These are phyloP conservation scores for Lentinula sp. DNA, from an alignment of 768 basidiomycete species.

Conservation along the genomic window DNA sequence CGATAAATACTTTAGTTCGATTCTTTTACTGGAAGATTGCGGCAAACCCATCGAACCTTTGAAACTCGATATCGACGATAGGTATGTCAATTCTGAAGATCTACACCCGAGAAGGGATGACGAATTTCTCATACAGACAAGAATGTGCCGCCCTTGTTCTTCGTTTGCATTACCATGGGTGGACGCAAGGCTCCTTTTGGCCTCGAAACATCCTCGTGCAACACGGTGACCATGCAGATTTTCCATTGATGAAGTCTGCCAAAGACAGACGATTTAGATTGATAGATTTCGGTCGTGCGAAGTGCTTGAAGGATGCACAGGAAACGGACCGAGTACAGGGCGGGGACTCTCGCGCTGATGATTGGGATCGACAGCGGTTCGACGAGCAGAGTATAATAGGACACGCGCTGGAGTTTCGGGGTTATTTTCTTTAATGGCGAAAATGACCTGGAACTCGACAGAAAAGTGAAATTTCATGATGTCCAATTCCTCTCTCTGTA, in stretches of 20 bases:
- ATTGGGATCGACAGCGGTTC: neutral
- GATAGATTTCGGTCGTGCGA: conserved; percentile 6
- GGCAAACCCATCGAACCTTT: conserved; percentile 23
- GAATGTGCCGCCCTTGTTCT: conserved; percentile 35
- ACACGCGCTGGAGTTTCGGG: neutral
- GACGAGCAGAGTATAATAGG: neutral
- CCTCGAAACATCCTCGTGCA: conserved; percentile 33
- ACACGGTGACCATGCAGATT: conserved; percentile 15
- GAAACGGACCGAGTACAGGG: neutral
- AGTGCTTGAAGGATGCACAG: neutral
- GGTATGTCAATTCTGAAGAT: conserved; percentile 13
- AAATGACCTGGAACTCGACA: too few species aligned
- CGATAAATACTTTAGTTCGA: conserved; percentile 28
- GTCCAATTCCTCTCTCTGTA: too few species aligned
- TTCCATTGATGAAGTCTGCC: neutral
- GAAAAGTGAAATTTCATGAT: too few species aligned
- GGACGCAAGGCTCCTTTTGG: conserved; percentile 30
- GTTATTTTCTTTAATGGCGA: neutral
- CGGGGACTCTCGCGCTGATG: neutral
- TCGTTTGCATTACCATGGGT: conserved; percentile 30
- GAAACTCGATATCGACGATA: conserved; percentile 29
- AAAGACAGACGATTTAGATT: conserved; percentile 3
- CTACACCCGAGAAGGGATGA: too few species aligned
- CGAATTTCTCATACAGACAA: conserved; percentile 14
- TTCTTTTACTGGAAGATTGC: conserved; percentile 39